Conservation (phyloP, 768 basidiomycete species). For the Lactarius sanguifluus region DNA sequence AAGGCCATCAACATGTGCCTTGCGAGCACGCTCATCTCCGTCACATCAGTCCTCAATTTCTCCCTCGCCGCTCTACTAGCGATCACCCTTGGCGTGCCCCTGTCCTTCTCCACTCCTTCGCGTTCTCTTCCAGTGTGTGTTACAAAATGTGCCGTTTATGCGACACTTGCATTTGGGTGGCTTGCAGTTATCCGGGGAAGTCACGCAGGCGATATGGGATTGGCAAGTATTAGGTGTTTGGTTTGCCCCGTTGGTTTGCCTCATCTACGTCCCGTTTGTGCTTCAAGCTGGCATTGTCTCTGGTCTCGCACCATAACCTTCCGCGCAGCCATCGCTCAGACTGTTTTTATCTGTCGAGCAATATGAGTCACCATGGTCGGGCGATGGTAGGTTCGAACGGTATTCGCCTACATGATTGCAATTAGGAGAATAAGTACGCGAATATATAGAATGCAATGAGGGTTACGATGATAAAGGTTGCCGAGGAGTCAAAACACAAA, state of each 20-base stretch:
- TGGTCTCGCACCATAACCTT: conserved; percentile 35
- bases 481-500: background rate
- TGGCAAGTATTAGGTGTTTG: conserved; percentile 81
- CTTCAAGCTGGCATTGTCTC: conserved; percentile 64
- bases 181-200: conserved; percentile 49
- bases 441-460: background rate
- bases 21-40: conserved; percentile 82
- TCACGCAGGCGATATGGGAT: conserved; percentile 59
- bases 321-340: background rate
- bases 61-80: conserved; percentile 78
- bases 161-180: conserved; percentile 57
- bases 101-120: conserved; percentile 47
- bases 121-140: conserved; percentile 34
- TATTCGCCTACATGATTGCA: background rate
- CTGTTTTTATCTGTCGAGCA: background rate
- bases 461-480: background rate
- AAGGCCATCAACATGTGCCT: conserved; percentile 78
- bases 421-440: background rate
- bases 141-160: conserved; percentile 41
- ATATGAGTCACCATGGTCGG: background rate
- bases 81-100: conserved; percentile 61
- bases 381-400: background rate
- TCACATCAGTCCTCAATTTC: conserved; percentile 89
- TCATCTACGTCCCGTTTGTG: conserved; percentile 74
- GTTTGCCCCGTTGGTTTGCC: conserved; percentile 79